Base-by-base conservation (phyloP, 345 rosid species). In the Bruguiera parviflora region DNA sequence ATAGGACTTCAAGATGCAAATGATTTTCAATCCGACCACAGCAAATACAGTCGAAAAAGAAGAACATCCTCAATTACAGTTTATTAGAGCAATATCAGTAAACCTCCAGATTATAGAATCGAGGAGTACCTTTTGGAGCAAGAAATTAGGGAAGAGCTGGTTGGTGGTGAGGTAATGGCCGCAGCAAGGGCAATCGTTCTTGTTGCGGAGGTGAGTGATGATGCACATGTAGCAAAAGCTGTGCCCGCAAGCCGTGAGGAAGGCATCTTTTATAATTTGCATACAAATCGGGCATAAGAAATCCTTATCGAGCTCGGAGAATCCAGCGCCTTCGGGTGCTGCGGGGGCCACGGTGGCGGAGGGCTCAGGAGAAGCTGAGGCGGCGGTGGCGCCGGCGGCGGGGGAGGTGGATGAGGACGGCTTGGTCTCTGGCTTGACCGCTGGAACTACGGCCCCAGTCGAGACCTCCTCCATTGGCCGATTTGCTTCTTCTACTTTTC, bases 181-280 rank as follows among this genome's bases (percentile, higher is more conserved):
- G 59, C 99, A 95, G 77, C 96, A 90, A 71, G 98, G 99, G 80
- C 99, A 95, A 79, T 95, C 98, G 55, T 76, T 95, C 87, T 95
- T 95, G 84, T 90, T 86, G 55, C 87, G 81, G 49, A 95, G 94
- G 72, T 95, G 98, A 29, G 99, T 95, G 76, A 82, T 90, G 71
- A 95, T 85, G 63, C 99, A 95, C 98, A 88, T 88, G 81, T 88
- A 89, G 79, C 99, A 95, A 84, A 95, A 95, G 74, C 99, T 95
- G 64, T 95, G 99, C 5, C 99, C 98, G 68, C 99, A 95, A 7
- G 85, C 85, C 6, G 99, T 95, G n/a, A 95, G 89, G 75, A 95
- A 95, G 39, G 99, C 97, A 73, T 92, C 98, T 68, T 90, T 90
- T 9, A 95, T 90, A 32, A 95, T 79, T 86, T 92, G 97, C 98